Percentiles rank a stretch among this genome's conserved stretches.
Evolutionary conservation across 495 filamentous ascomycete species (phyloP).

Genomic region (Chaetomium cochliodes): DNA sequence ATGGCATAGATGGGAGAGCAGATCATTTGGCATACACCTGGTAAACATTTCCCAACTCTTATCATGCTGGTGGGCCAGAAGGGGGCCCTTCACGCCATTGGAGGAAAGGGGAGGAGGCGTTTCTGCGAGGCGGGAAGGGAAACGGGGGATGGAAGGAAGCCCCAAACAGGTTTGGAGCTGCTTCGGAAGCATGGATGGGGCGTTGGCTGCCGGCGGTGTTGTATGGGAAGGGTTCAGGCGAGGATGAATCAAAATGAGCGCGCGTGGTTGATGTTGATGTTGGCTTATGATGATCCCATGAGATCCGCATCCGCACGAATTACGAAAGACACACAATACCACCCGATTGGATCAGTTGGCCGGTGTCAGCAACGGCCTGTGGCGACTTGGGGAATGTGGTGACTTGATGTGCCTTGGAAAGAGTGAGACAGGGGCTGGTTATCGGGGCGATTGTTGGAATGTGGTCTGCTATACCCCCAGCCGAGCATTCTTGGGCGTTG

Average conservation of each 20-base stretch:
- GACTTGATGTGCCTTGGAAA: constrained; percentile 10
- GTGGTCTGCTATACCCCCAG: background rate
- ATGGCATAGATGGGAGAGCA: constrained; percentile 32
- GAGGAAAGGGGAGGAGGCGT: constrained; percentile 1
- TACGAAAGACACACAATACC: constrained; percentile 1
- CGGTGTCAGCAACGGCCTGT: background rate
- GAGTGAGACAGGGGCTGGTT: background rate
- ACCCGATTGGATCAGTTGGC: background rate
- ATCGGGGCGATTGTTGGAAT: constrained; percentile 8
- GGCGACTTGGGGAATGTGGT: constrained; percentile 6
- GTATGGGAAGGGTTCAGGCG: background rate
- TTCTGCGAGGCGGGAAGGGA: background rate
- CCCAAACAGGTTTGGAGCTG: background rate
- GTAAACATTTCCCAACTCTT: background rate
- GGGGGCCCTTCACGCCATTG: background rate
- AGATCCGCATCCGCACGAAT: constrained; percentile 6
- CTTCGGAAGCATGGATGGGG: background rate
- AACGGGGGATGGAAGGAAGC: background rate
- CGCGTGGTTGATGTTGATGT: constrained; percentile 8
- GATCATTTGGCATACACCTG: constrained; percentile 27
- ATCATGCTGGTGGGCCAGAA: background rate
- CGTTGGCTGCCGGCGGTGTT: constrained; percentile 4
- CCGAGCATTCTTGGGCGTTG: constrained; percentile 7
- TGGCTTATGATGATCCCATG: constrained; percentile 11
- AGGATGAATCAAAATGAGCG: constrained; percentile 1